These are phyloP conservation scores for Saturnispora bothae DNA, from an alignment of 805 yeast genomes.

Conservation along the genomic window DNA sequence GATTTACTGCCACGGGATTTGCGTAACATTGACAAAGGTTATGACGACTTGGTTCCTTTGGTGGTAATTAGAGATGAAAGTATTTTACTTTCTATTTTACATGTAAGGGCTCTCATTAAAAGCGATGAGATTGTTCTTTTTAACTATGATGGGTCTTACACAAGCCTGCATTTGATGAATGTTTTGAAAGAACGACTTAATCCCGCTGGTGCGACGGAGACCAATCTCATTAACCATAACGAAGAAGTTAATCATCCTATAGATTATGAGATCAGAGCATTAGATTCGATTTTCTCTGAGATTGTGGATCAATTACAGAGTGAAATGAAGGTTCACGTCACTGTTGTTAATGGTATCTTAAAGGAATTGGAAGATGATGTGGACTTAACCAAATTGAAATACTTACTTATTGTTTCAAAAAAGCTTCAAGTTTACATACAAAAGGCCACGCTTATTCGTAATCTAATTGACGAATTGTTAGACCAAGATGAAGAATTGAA, in stretches of 20 bases:
- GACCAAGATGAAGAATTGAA: conserved; percentile 84
- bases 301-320: conserved; percentile 70
- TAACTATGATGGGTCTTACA: conserved; percentile 34
- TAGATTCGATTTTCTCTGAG: conserved; percentile 77
- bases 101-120: conserved; percentile 42
- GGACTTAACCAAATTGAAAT: conserved; percentile 68
- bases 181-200: conserved; percentile 32
- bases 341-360: conserved; percentile 63
- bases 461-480: conserved; percentile 72
- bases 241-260: neutral
- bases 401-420: conserved; percentile 74
- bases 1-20: conserved; percentile 43
- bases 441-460: conserved; percentile 72
- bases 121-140: conserved; percentile 44
- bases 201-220: conserved; percentile 9
- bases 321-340: conserved; percentile 78
- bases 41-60: conserved; percentile 47
- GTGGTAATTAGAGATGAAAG: conserved; percentile 37
- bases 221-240: neutral
- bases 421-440: conserved; percentile 75
- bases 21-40: conserved; percentile 38
- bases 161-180: conserved; percentile 34
- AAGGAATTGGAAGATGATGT: conserved; percentile 73
- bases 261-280: conserved; percentile 84
- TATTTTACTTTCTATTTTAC: conserved; percentile 37